These are phyloP conservation scores for Raphanus sativus DNA, from an alignment of 345 rosid genomes.

Conservation along the genomic window DNA sequence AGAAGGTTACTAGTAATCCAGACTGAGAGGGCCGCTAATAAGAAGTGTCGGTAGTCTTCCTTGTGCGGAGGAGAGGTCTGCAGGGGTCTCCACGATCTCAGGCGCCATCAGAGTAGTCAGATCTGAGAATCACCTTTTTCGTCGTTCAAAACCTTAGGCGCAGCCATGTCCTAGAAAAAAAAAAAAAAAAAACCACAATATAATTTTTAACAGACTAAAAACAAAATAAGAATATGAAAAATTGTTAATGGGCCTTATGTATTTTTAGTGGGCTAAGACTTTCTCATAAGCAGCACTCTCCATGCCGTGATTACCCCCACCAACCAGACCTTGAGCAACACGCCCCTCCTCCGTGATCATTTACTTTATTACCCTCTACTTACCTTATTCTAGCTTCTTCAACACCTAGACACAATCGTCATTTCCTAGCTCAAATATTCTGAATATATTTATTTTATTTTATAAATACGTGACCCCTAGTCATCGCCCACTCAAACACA, in stretches of 20 bases:
- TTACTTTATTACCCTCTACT: slow-evolving; percentile 5
- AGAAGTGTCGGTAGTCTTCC: too few relatives aligned
- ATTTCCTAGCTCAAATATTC: neutral
- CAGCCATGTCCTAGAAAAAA: too few relatives aligned
- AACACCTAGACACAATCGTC: slow-evolving; percentile 4
- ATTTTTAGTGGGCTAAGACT: too few relatives aligned
- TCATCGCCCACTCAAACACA: slow-evolving; percentile 28
- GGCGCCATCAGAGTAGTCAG: too few relatives aligned
- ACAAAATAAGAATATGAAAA: neutral
- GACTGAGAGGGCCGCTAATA: too few relatives aligned
- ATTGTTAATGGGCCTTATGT: neutral
- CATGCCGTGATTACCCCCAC: slow-evolving; percentile 6
- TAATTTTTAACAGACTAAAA: too few relatives aligned
- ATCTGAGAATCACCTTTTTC: too few relatives aligned
- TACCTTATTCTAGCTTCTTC: slow-evolving; percentile 2
- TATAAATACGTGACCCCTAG: slow-evolving; percentile 24
- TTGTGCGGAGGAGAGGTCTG: too few relatives aligned
- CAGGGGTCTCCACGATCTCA: too few relatives aligned
- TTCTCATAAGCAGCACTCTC: neutral
- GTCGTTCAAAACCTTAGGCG: too few relatives aligned
- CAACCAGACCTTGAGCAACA: slow-evolving; percentile 33
- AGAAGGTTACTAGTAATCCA: too few relatives aligned
- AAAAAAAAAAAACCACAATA: too few relatives aligned
- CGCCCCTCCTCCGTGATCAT: neutral
- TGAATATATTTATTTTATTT: neutral